Base-by-base conservation (phyloP, 805 yeast genomes). In the Myxozyma vanderwaltii region DNA sequence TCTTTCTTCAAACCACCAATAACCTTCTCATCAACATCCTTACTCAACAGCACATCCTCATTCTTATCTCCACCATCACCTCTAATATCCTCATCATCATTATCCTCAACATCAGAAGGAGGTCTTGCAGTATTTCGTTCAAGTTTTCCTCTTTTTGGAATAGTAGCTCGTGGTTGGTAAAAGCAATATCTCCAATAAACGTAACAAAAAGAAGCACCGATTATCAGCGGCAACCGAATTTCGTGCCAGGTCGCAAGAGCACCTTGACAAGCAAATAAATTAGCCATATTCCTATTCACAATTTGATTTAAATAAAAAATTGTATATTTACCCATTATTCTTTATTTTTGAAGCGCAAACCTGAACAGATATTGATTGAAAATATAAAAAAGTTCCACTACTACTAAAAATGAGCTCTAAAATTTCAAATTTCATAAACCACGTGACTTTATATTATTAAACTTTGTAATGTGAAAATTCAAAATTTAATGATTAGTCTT, bases 151-250 rank as follows among this genome's bases (percentile, higher is more conserved):
- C 57, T 45, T 19, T 35, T 54, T 7, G 54, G 59, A 26, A 54
- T 50, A 24, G 64, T 60, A 19, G 57, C 56, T 17, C 59, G 52
- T 1, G 65, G 65, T 31, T 61, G 65, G 23, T 61, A 59, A 31
- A 61, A 59, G 40, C 65, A 61, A 40, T 55, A 59, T 23, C 53
- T 40, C 65, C 65, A 61, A 44, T 61, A 61, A 19, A 56, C 51
- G 36, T 59, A 61, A n/a, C 39, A 39, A 29, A 54, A 59, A 38
- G 58, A 19, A 10, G 50, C 58, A 23, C 65, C 60, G 17, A 61
- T 15, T 5, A 59, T 43, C 15, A 61, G 39, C 24, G 65, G 65
- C 21, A 59, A n/a, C 4, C 65, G 63, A n/a, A 55, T 13, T 13
- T 61, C 64, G 44, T 61, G 65, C 65, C 65, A 61, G 12, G 49